Base-by-base conservation (phyloP, 2,329 filamentous ascomycete genomes). In the Xylaria sp. region DNA sequence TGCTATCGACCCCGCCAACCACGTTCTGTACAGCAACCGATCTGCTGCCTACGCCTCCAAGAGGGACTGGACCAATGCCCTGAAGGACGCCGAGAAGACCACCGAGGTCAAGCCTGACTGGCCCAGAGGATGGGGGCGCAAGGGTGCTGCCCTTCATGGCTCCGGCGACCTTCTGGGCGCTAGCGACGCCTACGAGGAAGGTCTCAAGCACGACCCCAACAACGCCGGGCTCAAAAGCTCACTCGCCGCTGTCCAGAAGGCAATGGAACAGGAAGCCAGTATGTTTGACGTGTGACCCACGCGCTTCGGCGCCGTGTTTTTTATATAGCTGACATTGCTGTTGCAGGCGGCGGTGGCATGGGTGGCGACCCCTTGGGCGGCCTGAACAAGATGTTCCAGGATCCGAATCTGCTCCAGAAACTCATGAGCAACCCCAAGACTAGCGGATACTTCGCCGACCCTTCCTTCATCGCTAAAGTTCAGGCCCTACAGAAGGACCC, bases 21-120 rank as follows among this genome's bases (percentile, higher is more conserved):
- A 99, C 75, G 93, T 99, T 64, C 89, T 99, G 53, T 99, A 93
- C 83, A 97, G 92, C 70, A 99, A 99, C 78, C 88, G 94, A 65
- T 97, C 94, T 24, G 94, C 85, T 52, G 86, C 85, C 42, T 85
- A 96, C 70, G 91, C 93, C 41, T 97, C 94, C 48, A 89, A 96
- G 75, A 91, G 87, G 73, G 86, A 97, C 54, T 99, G 90, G 81
- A 79, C 89, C 60, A 83, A 88, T 63, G 94, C 94, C 18, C 78
- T 97, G 21, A 82, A 89, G 60, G 94, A 99, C 80, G 94, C 94
- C 53, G 88, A 88, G 70, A 97, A 97, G 82, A 94, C 91, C 2
- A 95, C 89, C 50, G 85, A 96, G 75, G 80, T 99, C 73, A 97
- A 99, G 81, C 89, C 93, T 11, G 94, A 97, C 79, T 99, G 94